Conservation (phyloP, 2,329 filamentous ascomycete species). For the Huntiella bhutanensis region DNA sequence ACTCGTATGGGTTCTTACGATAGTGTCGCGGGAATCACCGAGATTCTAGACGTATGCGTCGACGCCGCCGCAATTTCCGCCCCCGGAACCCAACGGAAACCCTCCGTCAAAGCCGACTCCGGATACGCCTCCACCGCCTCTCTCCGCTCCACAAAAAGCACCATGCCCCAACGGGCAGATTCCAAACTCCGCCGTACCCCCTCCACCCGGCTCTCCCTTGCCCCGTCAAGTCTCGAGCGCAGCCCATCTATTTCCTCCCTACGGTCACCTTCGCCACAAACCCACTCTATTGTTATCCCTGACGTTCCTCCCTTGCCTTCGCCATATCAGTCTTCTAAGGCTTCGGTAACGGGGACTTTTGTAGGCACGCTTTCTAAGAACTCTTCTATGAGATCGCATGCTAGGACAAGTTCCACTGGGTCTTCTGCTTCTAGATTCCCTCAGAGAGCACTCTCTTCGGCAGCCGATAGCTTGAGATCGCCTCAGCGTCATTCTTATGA, state of each 20-base stretch:
- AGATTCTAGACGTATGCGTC: conserved; percentile 23
- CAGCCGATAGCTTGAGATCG: neutral
- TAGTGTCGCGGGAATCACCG: conserved; percentile 9
- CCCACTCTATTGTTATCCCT: conserved; percentile 4
- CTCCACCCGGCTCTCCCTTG: neutral
- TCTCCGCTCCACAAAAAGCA: conserved; percentile 23
- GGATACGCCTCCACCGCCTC: conserved; percentile 44
- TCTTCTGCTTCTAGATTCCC: neutral
- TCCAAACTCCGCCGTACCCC: neutral
- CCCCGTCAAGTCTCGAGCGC: conserved; percentile 6
- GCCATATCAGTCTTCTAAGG: neutral
- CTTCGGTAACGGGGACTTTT: neutral
- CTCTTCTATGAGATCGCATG: conserved; percentile 2
- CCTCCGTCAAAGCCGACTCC: conserved; percentile 37
- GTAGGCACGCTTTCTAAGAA: conserved; percentile 2
- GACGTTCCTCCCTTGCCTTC: conserved; percentile 2
- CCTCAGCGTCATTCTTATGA: conserved; percentile 6
- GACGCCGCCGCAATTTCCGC: conserved; percentile 27
- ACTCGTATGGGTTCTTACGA: too few species aligned
- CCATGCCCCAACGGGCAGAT: too few species aligned
- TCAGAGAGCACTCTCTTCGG: neutral
- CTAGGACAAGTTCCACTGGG: conserved; percentile 2
- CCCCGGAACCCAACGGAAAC: conserved; percentile 20
- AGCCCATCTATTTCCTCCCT: conserved; percentile 3
- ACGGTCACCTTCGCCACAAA: conserved; percentile 1